Conservation (phyloP, 2,329 filamentous ascomycete genomes). For the Sclerotinia sclerotiorum region DNA sequence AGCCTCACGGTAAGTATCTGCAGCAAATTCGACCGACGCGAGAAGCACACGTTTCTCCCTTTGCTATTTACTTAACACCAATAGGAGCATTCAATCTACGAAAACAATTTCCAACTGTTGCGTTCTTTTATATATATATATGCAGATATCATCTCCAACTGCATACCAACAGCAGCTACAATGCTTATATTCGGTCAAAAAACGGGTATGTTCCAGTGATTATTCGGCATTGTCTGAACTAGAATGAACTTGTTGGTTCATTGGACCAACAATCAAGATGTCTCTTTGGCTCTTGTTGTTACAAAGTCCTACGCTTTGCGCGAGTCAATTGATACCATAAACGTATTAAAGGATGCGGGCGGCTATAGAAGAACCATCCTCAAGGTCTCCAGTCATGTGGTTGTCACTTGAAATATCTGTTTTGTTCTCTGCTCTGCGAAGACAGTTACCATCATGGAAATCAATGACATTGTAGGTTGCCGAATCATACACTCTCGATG, state of each 20-base stretch:
- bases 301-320: neutral
- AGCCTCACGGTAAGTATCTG: neutral
- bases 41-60: neutral
- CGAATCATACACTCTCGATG: neutral
- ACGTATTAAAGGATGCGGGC: no score
- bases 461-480: neutral
- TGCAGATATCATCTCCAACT: neutral
- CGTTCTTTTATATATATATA: neutral
- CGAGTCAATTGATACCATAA: neutral
- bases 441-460: no score
- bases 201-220: neutral
- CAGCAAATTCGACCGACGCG: neutral
- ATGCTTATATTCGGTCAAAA: no score
- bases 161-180: neutral
- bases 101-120: neutral
- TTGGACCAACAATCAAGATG: neutral
- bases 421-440: neutral
- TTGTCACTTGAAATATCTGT: no score
- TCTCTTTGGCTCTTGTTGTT: neutral
- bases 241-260: neutral
- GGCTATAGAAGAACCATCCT: no score
- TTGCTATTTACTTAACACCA: neutral
- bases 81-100: neutral
- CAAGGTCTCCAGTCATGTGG: accelerated
- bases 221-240: neutral